phyloP scores from a whole-genome alignment of 352 stramenopile species.

The Globisporangium cederbergense region DNA sequence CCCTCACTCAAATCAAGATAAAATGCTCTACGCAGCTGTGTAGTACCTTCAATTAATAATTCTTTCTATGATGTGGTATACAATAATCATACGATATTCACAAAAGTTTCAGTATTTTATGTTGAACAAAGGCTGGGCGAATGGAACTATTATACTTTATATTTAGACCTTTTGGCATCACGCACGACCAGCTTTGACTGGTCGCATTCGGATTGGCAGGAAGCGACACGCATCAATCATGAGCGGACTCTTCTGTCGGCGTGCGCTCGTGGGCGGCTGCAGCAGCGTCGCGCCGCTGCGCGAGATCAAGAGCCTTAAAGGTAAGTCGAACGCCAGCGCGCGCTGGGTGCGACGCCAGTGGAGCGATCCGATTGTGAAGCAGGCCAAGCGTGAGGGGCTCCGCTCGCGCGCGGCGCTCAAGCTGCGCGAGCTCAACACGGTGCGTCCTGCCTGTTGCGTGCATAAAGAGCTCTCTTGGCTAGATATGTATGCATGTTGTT shows the following conservation, averaged over 20 bases:
- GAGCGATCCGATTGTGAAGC: conserved; percentile 81
- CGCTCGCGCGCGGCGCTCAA: conserved; percentile 82
- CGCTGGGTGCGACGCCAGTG: conserved; percentile 84
- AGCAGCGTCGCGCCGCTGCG: conserved; percentile 22
- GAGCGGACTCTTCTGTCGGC: conserved; percentile 22
- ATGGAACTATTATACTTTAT: too few species aligned
- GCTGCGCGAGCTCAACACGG: conserved; percentile 76
- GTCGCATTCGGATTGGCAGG: neutral
- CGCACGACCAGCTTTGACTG: neutral
- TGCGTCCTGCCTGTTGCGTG: conserved; percentile 12
- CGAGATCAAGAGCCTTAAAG: conserved; percentile 74
- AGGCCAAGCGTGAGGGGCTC: conserved; percentile 79
- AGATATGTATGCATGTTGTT: neutral
- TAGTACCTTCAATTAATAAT: too few species aligned
- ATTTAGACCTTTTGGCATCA: too few species aligned
- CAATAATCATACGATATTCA: too few species aligned
- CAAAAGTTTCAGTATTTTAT: too few species aligned
- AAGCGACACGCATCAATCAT: conserved; percentile 10
- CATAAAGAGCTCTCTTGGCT: neutral
- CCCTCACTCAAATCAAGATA: too few species aligned
- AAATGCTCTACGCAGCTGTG: too few species aligned
- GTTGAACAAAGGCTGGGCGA: too few species aligned
- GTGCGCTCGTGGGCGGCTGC: conserved; percentile 6
- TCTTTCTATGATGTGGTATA: too few species aligned
- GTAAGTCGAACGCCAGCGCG: conserved; percentile 80